Percentiles rank a stretch among this genome's conserved stretches.
Conservation (phyloP, 371 early-diverging fungal species). For the Apophysomyces variabilis region DNA sequence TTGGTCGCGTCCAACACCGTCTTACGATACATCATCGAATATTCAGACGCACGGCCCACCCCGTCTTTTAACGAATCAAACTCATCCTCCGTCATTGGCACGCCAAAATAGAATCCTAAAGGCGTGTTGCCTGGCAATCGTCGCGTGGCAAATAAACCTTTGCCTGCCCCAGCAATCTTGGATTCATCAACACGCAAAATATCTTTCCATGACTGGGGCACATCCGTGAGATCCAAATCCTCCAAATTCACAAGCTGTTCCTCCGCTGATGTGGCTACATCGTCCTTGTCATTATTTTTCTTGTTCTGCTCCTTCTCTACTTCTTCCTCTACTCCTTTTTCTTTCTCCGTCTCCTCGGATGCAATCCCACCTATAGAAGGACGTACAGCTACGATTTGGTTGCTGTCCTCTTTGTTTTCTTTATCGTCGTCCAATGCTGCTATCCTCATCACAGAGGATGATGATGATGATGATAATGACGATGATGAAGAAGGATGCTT, state of each 20-base stretch:
- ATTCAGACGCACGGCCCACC: constrained; percentile 68
- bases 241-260: background rate
- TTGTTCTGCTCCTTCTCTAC: too few species aligned
- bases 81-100: constrained; percentile 90
- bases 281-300: too few species aligned
- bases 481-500: background rate
- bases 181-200: constrained; percentile 30
- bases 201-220: constrained; percentile 59
- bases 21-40: constrained; percentile 80
- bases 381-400: too few species aligned
- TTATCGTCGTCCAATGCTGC: too few species aligned
- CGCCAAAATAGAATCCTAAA: constrained; percentile 91
- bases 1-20: constrained; percentile 66
- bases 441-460: background rate
- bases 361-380: too few species aligned
- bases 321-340: too few species aligned
- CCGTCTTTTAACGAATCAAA: constrained; percentile 84
- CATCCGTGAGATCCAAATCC: constrained; percentile 27
- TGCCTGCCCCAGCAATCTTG: constrained; percentile 49
- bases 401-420: too few species aligned
- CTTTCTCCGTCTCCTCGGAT: too few species aligned
- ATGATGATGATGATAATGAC: background rate
- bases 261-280: background rate
- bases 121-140: constrained; percentile 72
- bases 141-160: constrained; percentile 79